Conservation (phyloP, 352 stramenopile species). For the Blastocystis sp. region DNA sequence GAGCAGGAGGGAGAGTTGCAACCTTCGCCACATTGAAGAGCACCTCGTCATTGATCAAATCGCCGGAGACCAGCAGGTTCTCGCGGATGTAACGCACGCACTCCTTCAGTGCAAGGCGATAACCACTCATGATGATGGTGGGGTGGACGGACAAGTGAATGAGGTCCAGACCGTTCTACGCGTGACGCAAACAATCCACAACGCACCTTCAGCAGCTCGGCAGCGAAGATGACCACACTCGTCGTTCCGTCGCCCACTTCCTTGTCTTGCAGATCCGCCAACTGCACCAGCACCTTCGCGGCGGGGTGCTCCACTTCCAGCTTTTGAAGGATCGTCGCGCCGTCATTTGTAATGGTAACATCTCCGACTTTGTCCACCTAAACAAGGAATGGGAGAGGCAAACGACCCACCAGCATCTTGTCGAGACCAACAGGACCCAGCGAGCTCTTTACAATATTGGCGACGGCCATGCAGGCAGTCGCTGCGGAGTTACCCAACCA, state of each 20-base stretch:
- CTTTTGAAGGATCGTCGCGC: conserved; percentile 98
- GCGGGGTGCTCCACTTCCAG: conserved; percentile 98
- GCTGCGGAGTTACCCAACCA: conserved; percentile 76
- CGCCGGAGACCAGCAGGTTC: conserved; percentile 90
- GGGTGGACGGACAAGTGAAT: conserved; percentile 87
- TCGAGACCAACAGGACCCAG: conserved; percentile 96
- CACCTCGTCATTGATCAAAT: conserved; percentile 87
- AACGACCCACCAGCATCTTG: conserved; percentile 91
- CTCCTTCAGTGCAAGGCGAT: conserved; percentile 94
- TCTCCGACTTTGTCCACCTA: conserved; percentile 90
- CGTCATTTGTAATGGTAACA: conserved; percentile 99
- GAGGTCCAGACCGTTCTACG: conserved; percentile 72
- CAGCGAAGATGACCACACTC: conserved; percentile 96
- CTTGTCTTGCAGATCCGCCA: conserved; percentile 95
- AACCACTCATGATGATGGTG: conserved; percentile 96
- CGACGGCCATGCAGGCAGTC: conserved; percentile 93
- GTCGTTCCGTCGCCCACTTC: conserved; percentile 99
- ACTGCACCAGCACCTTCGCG: conserved; percentile 84
- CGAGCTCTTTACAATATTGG: conserved; percentile 99
- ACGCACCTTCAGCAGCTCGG: conserved; percentile 87
- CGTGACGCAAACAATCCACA: neutral
- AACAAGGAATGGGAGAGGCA: neutral
- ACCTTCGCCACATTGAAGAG: conserved; percentile 86
- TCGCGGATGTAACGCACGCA: conserved; percentile 96
- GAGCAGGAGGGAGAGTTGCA: neutral